Evolutionary conservation across 108 stramenopile species (phyloP).

Genomic region (Pelagomonas calceolata): DNA sequence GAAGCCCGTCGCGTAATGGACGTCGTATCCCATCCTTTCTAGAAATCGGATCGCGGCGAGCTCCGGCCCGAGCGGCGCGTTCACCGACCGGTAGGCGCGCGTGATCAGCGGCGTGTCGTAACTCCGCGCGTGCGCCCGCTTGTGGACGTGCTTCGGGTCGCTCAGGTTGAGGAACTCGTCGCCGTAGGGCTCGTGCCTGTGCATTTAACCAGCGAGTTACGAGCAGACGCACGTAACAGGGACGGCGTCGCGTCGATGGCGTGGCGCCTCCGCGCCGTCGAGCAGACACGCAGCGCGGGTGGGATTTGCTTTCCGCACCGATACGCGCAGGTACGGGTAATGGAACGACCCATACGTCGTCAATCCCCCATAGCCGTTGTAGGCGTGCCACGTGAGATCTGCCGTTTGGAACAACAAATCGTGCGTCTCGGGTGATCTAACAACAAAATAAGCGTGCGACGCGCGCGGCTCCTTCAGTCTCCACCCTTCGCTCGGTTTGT

Average conservation of each 20-base stretch:
- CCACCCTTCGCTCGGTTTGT: background rate
- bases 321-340: background rate
- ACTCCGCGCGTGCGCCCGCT: background rate
- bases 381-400: constrained; percentile 14
- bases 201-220: background rate
- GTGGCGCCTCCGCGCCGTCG: too few species aligned
- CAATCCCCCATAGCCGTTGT: constrained; percentile 8
- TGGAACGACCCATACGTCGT: background rate
- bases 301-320: too few species aligned
- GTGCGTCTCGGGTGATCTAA: background rate
- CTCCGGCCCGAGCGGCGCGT: constrained; percentile 10
- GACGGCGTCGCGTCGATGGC: too few species aligned
- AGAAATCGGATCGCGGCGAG: constrained; percentile 3
- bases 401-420: constrained; percentile 1
- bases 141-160: background rate
- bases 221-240: background rate
- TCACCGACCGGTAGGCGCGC: background rate
- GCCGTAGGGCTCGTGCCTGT: background rate
- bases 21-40: constrained; percentile 1
- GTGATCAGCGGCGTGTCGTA: background rate
- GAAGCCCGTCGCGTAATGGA: background rate
- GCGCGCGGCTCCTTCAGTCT: background rate
- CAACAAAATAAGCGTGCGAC: background rate
- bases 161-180: background rate
- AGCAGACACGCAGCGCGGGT: too few species aligned